These are phyloP conservation scores for Wickerhamomyces silvicola DNA, from an alignment of 805 yeast species.

Conservation along the genomic window DNA sequence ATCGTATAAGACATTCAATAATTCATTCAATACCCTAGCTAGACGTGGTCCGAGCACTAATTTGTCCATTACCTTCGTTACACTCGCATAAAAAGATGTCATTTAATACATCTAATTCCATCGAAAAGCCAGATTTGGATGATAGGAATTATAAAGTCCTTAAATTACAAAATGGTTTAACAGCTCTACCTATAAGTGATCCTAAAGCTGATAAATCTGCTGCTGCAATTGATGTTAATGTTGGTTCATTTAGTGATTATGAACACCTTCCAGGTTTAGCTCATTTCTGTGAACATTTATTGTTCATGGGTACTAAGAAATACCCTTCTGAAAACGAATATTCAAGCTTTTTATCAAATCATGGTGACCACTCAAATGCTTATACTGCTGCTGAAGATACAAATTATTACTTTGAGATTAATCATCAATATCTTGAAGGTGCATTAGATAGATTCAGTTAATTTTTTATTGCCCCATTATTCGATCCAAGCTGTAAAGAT, in stretches of 20 bases:
- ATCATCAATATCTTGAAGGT: constrained; percentile 69
- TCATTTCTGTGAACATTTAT: constrained; percentile 67
- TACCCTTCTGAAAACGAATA: constrained; percentile 78
- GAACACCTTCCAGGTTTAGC: constrained; percentile 64
- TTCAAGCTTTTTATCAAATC: constrained; percentile 66
- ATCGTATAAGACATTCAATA: too few species aligned
- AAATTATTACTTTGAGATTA: constrained; percentile 83
- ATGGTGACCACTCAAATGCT: constrained; percentile 88
- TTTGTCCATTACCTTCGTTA: too few species aligned
- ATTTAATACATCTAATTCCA: constrained; percentile 21
- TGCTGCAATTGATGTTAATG: constrained; percentile 73
- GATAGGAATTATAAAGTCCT: constrained; percentile 70
- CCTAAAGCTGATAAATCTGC: constrained; percentile 69
- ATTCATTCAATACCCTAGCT: too few species aligned
- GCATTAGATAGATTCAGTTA: constrained; percentile 92
- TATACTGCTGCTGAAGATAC: constrained; percentile 86
- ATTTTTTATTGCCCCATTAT: constrained; percentile 82
- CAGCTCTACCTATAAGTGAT: constrained; percentile 61
- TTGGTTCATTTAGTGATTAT: constrained; percentile 70
- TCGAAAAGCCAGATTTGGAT: constrained; percentile 46
- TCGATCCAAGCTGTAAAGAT: constrained; percentile 68
- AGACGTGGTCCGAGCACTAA: too few species aligned
- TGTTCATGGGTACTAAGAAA: constrained; percentile 76
- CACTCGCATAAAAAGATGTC: constrained; percentile 8
- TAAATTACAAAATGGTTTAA: constrained; percentile 48